Evolutionary conservation across 2,329 filamentous ascomycete species (phyloP), one percentile per base, ranked within the genome.

Genomic region (Clarireedia sp.): DNA sequence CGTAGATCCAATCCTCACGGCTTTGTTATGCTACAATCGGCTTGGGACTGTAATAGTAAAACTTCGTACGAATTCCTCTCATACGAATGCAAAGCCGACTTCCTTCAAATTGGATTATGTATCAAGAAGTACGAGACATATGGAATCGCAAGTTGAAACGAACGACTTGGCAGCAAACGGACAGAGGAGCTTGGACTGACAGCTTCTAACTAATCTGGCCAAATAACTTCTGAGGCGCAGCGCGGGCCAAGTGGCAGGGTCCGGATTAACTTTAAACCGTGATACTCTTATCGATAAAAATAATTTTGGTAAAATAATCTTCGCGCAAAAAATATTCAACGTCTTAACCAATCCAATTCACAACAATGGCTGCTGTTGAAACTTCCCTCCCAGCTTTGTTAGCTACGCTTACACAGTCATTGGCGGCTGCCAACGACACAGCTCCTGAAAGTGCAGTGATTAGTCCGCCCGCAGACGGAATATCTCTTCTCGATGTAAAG

Each of bases 401-500:
- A 58, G 74, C 78, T 37, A 79, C 78, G 0, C 67, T 86, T 38
- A 79, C 76, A 0, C 78, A 79, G 59, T 85, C 82, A 1, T 69
- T 86, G 1, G 45, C 43, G 14, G 67, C 83, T 0, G 82, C 87
- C 0, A 77, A 86, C 46, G 82, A 90, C 57, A 83, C 85, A 5
- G 78, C 85, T 0, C 82, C 86, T 0, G 80, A 81, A 48, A 69
- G 83, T 17, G 69, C 77, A n/a, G 70, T 76, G 14, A 80, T 95
- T 57, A 75, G 86, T 48, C 82, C 88, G n/a, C 86, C 88, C 1
- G 78, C 85, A 61, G 84, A 96, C 65, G 92, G 94, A 67, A 94
- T 99, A 57, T 96, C 94, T 0, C 82, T 99, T 1, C 85, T 99
- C 66, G 90, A 97, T 68, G 84, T 89, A 61, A 99, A 99, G 75